Percentiles rank a stretch among this genome's conserved stretches.
phyloP scores from a whole-genome alignment of 2,329 filamentous ascomycete species.

The Pseudogymnoascus sp. region DNA sequence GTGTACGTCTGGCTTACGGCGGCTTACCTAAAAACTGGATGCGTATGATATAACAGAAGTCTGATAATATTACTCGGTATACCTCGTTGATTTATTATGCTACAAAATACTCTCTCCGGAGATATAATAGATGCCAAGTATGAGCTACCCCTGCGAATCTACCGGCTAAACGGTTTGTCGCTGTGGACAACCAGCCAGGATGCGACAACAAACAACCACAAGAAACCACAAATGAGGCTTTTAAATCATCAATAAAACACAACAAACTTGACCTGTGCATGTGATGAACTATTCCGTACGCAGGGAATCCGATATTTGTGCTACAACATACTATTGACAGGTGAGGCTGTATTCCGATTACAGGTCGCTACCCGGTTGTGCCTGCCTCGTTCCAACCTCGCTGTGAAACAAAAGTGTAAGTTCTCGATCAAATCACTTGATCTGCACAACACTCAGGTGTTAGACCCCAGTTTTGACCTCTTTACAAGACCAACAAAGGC shows the following conservation, averaged over 20 bases:
- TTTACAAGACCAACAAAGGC: not conserved
- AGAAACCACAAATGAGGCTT: not conserved
- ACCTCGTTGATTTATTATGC: not conserved
- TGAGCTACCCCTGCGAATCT: not conserved
- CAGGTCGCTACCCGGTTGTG: not conserved
- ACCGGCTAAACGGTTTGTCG: not conserved
- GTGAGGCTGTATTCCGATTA: not conserved
- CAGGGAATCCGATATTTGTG: not conserved
- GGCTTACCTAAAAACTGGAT: not conserved
- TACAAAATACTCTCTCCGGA: not conserved
- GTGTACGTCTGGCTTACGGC: not conserved
- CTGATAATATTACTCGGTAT: not conserved
- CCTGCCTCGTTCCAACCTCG: not conserved
- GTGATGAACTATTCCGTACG: not conserved
- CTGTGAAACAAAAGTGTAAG: not conserved
- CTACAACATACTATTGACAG: not conserved
- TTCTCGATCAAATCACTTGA: not conserved
- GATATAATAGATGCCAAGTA: not conserved
- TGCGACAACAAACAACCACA: not conserved
- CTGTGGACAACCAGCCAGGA: not conserved
- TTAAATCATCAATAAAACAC: not conserved
- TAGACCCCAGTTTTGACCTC: not conserved
- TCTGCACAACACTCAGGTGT: not conserved
- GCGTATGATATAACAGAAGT: not conserved
- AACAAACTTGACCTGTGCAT: not conserved